Evolutionary conservation across 1,284 basidiomycete genomes (phyloP), one percentile per base, ranked within the genome.

Genomic region (Cronartium ribicola): DNA sequence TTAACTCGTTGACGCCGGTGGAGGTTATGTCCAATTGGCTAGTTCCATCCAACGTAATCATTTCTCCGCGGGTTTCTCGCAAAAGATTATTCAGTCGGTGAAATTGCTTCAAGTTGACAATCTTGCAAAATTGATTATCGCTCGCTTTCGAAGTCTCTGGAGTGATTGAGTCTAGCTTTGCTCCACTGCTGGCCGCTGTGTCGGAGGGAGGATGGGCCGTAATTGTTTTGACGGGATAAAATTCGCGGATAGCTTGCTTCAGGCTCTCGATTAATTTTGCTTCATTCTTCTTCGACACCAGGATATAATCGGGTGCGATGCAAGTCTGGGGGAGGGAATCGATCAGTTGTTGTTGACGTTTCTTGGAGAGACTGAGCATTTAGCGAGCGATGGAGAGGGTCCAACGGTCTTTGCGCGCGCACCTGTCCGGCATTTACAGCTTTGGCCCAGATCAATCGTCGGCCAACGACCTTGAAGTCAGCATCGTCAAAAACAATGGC

Each of bases 401-500:
- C n/a, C n/a, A n/a, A n/a, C n/a, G n/a, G n/a, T n/a, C n/a, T n/a
- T n/a, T n/a, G n/a, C n/a, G n/a, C 7, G 74, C 78, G 63, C 29
- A 77, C 76, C 79, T 83, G 82, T n/a, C 82, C 83, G 20, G 79
- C 77, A 78, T 83, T 83, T 71, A 80, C 66, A 13, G 76, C 75
- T 77, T 83, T 82, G 48, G 80, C 82, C 82, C 82, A 83, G 7
- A 82, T 73, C 61, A 83, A 79, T 59, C 83, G 77, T 46, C 79
- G 78, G 7, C 80, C 83, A 1, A 80, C 79, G 36, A 81, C 78
- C 37, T 75, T 76, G 39, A 83, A 75, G 70, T 83, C 77, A 66
- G 82, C 81, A 44, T 80, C 79, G 60, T 82, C 80, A 76, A 82
- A 79, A n/a, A 83, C 79, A 66, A 80, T 78, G 37, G 79, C 81